Base-by-base conservation (phyloP, 441 rosid species). In the Omphalea diandra region DNA sequence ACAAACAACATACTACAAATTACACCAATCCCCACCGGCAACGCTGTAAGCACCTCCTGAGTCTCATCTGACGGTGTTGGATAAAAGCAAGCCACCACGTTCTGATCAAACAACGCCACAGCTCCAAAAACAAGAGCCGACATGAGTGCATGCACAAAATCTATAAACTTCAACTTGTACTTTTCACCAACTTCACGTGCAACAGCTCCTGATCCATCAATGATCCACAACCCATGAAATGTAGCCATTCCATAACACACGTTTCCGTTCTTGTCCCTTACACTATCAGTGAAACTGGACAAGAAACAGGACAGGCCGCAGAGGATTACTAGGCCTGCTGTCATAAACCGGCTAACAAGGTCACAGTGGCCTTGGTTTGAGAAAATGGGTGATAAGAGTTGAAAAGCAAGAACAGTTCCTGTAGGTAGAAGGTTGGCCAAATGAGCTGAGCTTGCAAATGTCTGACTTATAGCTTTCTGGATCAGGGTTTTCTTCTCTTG, bases 401-500 rank as follows among this genome's bases (percentile, higher is more conserved):
- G 96, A 86, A 85, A 93, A 1, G 92, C 87, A 18, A 94, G 93
- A 67, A 90, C 88, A 0, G 98, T 82, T 56, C 97, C 96, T 2
- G 98, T 91, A 0, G 97, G 98, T 66, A 93, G 74, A 1, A 88
- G 89, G 55, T 89, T 90, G 55, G 98, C 94, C 68, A 93, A 73
- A 72, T 93, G 84, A 14, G 94, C 93, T 8, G 90, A 86, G 85
- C 96, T 91, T 43, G 80, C 71, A 64, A 93, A 89, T 0, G 98
- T 89, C 76, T 94, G 88, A 62, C 88, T 81, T 22, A 88, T 85
- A 33, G 95, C 93, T 69, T 70, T 86, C 76, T 89, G 98, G 70
- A 89, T 73, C 79, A 73, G 60, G 59, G 57, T 83, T 75, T 70
- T 81, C n/a, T n/a, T n/a, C 70, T 72, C 72, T 49, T 81, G 84